Base-by-base conservation (phyloP, 2,329 filamentous ascomycete species). In the Chaetomium globosum region DNA sequence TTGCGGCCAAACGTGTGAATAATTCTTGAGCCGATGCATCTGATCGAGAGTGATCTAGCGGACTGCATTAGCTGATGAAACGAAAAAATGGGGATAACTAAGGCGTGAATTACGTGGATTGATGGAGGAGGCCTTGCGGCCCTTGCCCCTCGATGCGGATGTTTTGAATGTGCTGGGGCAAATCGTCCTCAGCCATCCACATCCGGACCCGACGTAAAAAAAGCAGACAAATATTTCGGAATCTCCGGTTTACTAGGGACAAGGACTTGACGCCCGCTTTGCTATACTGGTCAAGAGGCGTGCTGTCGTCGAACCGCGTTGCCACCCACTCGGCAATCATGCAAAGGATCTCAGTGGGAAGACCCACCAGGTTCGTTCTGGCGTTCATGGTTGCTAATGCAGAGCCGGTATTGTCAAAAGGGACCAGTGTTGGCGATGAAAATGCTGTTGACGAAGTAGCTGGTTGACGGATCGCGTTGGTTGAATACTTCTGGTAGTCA, bases 271-370 rank as follows among this genome's bases (percentile, higher is more conserved):
- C 23, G 19, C 19, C 23, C 4, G 26, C 9, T 8, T 9, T 12
- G 8, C 21, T 46, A 6, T 61, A 31, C 3, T 61, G 49, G 10
- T 61, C 49, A 12, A 52, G 49, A 1, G 59, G 59, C 4, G 31
- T 31, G 33, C 13, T 54, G 23, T 52, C 59, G 28, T 61, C 49
- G 10, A 61, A 26, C 9, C 33, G 59, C 12, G 59, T 54, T 7
- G n/a, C 59, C 8, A 12, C 13, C 12, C n/a, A n/a, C 19, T 46
- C 13, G 4, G 39, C 30, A 12, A 61, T 52, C 46, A 31, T 54
- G 23, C 13, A 31, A 3, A 61, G 49, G n/a, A 61, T 13, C 33
- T 57, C 54, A 4, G 13, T 28, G 33, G 54, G 54, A 0, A 57
- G 33, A 6, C 43, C 10, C 54, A 57, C 46, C 1, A 57, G 16